Evolutionary conservation across 768 basidiomycete species (phyloP), one percentile per base, ranked within the genome.

Genomic region (Boletus sensibilis): DNA sequence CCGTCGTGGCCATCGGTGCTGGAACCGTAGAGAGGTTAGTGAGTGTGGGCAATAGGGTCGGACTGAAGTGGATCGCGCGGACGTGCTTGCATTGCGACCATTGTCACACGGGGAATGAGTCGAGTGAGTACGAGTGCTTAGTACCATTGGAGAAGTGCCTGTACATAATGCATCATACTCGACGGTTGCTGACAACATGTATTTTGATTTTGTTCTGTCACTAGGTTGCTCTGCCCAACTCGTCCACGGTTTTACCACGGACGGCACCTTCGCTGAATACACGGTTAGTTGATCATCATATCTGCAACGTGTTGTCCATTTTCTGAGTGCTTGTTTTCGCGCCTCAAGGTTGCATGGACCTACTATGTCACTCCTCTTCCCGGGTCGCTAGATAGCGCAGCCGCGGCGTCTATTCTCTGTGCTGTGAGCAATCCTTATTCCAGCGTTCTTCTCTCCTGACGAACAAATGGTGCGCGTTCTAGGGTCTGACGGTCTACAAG

Each of bases 321-420:
- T 39, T 23, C 20, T 16, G 16, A 55, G 12, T 7, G 18, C 33
- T 25, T 10, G 0, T 10, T 29, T 25, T 29, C 39, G 47, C 64
- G 57, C 25, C 52, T 21, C 37, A 38, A 71, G 72, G 57, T 75
- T 18, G 64, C 68, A 2, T 78, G 66, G 68, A 67, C 72, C 4
- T 52, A 66, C 50, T 74, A 79, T 53, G 69, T 82, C 41, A 80
- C 79, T 5, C 74, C 71, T 0, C 76, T 83, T 44, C 81, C 82
- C 16, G 64, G 76, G 1, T 62, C 63, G 1, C 59, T 82, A 23
- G 65, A 72, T 42, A 64, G 79, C 38, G 74, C 73, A 13, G 63
- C 68, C 8, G 81, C 79, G 7, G 74, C 77, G 0, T 66, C 80
- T 2, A 73, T 82, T 56, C 70, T 79, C 4, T 79, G 79, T 55